Percentiles rank a stretch among this genome's conserved stretches.
Conservation (phyloP, 768 basidiomycete species). For the Sarcodon sp. region DNA sequence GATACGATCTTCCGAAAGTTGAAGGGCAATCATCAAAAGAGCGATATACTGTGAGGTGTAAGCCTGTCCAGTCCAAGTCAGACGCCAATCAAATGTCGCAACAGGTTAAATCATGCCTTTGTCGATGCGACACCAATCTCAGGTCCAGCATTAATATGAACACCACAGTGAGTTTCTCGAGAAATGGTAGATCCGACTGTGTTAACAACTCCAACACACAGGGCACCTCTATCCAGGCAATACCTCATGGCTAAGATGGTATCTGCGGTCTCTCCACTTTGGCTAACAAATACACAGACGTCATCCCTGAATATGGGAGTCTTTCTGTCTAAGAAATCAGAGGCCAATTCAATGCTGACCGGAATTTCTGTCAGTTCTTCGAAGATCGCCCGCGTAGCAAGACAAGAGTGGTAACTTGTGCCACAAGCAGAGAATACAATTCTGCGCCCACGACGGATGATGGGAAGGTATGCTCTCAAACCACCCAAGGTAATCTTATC, state of each 20-base stretch:
- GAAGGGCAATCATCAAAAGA: constrained; percentile 95
- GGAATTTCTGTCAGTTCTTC: constrained; percentile 99
- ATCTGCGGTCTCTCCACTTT: constrained; percentile 98
- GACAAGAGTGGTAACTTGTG: constrained; percentile 93
- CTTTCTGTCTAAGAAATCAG: constrained; percentile 97
- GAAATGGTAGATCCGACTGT: constrained; percentile 97
- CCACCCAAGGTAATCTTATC: constrained; percentile 90
- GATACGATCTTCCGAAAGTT: constrained; percentile 94
- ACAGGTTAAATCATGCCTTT: constrained; percentile 39
- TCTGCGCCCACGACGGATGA: constrained; percentile 88
- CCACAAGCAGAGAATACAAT: constrained; percentile 98
- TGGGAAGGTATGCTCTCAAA: constrained; percentile 86
- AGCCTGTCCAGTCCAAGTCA: constrained; percentile 34
- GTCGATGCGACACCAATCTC: constrained; percentile 99
- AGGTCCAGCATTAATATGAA: constrained; percentile 98
- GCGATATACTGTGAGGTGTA: constrained; percentile 99
- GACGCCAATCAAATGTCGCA: background rate
- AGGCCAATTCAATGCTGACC: constrained; percentile 91
- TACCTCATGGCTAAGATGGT: constrained; percentile 94
- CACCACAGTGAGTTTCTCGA: constrained; percentile 97
- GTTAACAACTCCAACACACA: constrained; percentile 96
- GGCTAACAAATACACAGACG: constrained; percentile 90
- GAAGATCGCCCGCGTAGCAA: constrained; percentile 95
- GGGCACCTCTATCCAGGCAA: constrained; percentile 91
- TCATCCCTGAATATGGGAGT: constrained; percentile 99